Evolutionary conservation across 176 grass and related monocot species (phyloP), one percentile per base, ranked within the genome.

Genomic region (Lolium multiflorum): DNA sequence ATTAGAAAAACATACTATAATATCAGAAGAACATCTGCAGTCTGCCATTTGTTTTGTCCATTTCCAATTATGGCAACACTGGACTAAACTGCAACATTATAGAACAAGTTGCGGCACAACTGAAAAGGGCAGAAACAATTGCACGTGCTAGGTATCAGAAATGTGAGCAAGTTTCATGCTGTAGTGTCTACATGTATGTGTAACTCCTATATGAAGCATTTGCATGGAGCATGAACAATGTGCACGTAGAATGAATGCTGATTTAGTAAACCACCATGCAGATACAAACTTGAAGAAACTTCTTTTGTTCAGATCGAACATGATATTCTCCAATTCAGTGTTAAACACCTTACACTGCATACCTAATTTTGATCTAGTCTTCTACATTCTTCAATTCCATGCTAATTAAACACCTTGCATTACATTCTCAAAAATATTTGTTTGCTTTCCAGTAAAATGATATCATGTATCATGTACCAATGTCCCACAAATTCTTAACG

Each of bases 261-360:
- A 49, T 80, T 3, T 79, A 43, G 39, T 60, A 82, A 88, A 63
- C 17, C n/a, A 75, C 16, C 11, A 76, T 1, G 46, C 9, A n/a
- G 11, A 76, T 0, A 9, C 1, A 20, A 51, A 70, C 25, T 78
- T 51, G 14, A 51, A 56, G 54, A 0, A 80, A 25, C 7, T 17
- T 56, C 20, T 2, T 70, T 82, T 6, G 15, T 63, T 16, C 38
- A 56, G 20, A 71, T 17, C 28, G 69, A 44, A 11, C 80, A 71
- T 41, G 4, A 0, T 0, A 38, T 82, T 44, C 3, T 3, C 43
- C 11, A 12, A 17, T 62, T 63, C 39, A 22, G 26, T 49, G 69
- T n/a, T 20, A 83, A 37, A 47, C 39, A 49, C 43, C 68, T 63
- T 84, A 46, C 16, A 31, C 20, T 74, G 18, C 3, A 61, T 9